A percentile compares a stretch with the other conserved stretches of the same genome.
These are phyloP conservation scores for Colletotrichum australisinense DNA, from an alignment of 2,329 filamentous ascomycete species.

Conservation along the genomic window DNA sequence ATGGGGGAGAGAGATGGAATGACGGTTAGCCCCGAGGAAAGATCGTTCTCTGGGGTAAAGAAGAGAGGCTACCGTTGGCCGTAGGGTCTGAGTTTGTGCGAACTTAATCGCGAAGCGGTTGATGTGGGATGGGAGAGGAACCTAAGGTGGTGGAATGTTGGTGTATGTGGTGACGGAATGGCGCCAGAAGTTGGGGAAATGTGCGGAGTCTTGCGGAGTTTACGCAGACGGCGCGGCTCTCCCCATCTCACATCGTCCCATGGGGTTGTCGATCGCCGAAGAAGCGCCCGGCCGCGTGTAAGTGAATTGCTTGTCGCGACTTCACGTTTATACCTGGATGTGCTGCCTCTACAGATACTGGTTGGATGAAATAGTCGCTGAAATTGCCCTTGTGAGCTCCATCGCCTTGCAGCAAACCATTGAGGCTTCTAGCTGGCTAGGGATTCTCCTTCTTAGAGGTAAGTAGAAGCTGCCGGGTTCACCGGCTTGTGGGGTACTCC, in stretches of 20 bases:
- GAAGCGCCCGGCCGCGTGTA: not conserved
- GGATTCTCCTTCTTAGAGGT: not conserved
- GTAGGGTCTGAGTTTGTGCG: not conserved
- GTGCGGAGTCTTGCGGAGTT: constrained; percentile 33
- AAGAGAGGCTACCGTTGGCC: not conserved
- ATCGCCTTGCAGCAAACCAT: not conserved
- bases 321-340: not conserved
- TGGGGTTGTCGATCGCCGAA: constrained; percentile 17
- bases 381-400: not conserved
- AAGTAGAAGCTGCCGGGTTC: not conserved
- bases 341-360: too few relatives aligned
- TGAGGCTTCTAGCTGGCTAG: not conserved
- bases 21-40: not conserved
- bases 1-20: not conserved
- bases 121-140: not conserved
- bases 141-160: not conserved
- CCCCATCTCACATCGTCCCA: not conserved
- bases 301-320: constrained; percentile 1
- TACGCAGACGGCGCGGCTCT: constrained; percentile 10
- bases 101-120: constrained; percentile 6
- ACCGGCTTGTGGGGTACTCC: not conserved
- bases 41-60: not conserved
- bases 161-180: constrained; percentile 17
- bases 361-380: not conserved
- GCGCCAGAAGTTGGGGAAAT: constrained; percentile 3